A percentile compares a stretch with the other conserved stretches of the same genome.
Conservation (phyloP, 768 basidiomycete species). For the Boletus rufocinnamomeus region DNA sequence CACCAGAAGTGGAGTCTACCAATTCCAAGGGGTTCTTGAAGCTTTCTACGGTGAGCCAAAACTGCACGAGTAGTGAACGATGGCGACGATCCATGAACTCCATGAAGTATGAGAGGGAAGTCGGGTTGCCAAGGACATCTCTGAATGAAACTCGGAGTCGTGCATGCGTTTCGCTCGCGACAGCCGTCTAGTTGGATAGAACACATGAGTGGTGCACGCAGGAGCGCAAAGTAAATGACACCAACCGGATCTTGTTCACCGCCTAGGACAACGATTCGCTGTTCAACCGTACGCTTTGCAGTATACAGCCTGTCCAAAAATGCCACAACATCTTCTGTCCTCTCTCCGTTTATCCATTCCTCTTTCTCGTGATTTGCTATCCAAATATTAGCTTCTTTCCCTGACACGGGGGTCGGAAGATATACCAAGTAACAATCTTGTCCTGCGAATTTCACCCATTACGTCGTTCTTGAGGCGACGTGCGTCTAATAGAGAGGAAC, state of each 20-base stretch:
- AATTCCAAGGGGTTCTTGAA: slow-evolving; percentile 96
- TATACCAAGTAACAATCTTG: slow-evolving; percentile 69
- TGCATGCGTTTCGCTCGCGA: slow-evolving; percentile 43
- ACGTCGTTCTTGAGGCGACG: slow-evolving; percentile 90
- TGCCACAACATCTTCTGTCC: slow-evolving; percentile 80
- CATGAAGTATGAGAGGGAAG: slow-evolving; percentile 93
- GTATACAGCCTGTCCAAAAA: slow-evolving; percentile 88
- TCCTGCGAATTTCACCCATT: slow-evolving; percentile 85
- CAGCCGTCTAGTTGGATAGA: slow-evolving; percentile 37
- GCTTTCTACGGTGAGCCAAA: slow-evolving; percentile 96
- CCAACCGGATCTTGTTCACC: slow-evolving; percentile 65
- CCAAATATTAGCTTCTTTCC: slow-evolving; percentile 3
- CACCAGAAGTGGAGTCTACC: slow-evolving; percentile 60
- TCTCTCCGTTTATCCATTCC: slow-evolving; percentile 86
- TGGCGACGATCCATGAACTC: slow-evolving; percentile 95
- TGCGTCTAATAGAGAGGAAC: slow-evolving; percentile 85
- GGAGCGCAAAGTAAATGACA: neutral
- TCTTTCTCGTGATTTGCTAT: slow-evolving; percentile 84
- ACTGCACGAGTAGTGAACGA: slow-evolving; percentile 86
- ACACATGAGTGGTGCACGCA: neutral
- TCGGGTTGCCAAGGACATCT: slow-evolving; percentile 84
- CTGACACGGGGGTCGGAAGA: slow-evolving; percentile 11
- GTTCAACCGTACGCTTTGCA: slow-evolving; percentile 85
- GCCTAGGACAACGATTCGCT: slow-evolving; percentile 79
- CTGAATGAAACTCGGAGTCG: slow-evolving; percentile 62